Evolutionary conservation across 371 early-diverging fungal genomes (phyloP), one percentile per base, ranked within the genome.

Genomic region (Catenaria anguillulae): DNA sequence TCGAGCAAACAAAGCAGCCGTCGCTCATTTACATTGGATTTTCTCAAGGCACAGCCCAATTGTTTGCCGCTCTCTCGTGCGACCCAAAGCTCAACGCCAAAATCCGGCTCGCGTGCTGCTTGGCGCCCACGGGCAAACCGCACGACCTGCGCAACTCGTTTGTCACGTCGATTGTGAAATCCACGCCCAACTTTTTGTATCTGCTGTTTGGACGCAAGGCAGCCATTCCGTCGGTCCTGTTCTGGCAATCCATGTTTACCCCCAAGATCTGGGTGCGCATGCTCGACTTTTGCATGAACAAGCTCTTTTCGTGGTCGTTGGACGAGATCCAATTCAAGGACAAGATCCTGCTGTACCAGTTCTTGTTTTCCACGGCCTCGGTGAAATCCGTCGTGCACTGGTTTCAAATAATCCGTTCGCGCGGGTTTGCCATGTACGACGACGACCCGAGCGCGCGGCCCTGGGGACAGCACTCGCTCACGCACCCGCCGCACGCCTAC

Each of bases 371-470:
- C 40, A 79, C 84, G 35, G 85, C 93, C 0, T 88, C 91, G 63
- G 93, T 93, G 46, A 91, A 95, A 67, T 81, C 83, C 36, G 78
- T 93, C 33, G 96, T 93, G 68, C 89, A 90, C 64, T 89, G 92
- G 92, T 93, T 94, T 73, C 93, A 93, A 75, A 93, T 95, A 65
- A 92, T 93, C 55, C 75, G 90, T n/a, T 81, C 84, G 13, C 84
- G 85, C 3, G 71, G 77, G 26, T 88, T 95, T 61, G 92, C 92
- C 66, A 92, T 92, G 90, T 95, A 87, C 65, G 93, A 95, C 66
- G 96, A 95, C 33, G 56, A 56, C 12, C 73, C 76, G 36, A 55
- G 71, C 26, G 58, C 75, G 24, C n/a, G 71, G 12, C 66, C 70
- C 24, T 65, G 62, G 36, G 58, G 64, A 23, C 23, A 60, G 17